Percentiles rank a stretch among this genome's conserved stretches.
Evolutionary conservation across 192 early-diverging fungal species (phyloP).

Genomic region (Coemansia sp.): DNA sequence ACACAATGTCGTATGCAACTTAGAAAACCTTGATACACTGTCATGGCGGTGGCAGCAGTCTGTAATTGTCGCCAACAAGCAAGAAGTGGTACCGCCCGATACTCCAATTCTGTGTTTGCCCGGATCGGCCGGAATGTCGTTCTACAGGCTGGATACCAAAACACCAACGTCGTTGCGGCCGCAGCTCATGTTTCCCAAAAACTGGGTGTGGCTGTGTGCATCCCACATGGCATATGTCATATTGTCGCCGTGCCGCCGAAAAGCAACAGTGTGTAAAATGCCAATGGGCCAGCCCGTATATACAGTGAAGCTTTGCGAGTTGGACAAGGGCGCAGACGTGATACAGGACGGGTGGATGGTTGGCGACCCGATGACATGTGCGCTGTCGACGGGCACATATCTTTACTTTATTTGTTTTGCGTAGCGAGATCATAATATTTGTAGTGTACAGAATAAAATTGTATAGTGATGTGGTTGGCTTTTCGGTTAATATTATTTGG

Average conservation of each 20-base stretch:
- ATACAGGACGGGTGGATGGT: conserved; percentile 41
- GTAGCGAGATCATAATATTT: too few relatives aligned
- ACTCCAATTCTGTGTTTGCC: conserved; percentile 32
- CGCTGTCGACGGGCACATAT: conserved; percentile 14
- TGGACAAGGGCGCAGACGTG: not conserved
- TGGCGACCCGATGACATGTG: conserved; percentile 3
- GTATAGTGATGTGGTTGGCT: too few relatives aligned
- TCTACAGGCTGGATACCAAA: conserved; percentile 11
- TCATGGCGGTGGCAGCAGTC: conserved; percentile 49
- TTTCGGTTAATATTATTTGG: too few relatives aligned
- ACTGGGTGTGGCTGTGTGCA: conserved; percentile 50
- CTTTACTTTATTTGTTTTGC: not conserved
- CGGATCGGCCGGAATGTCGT: conserved; percentile 21
- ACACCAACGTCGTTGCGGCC: not conserved
- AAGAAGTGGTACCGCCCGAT: conserved; percentile 9
- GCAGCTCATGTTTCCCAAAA: conserved; percentile 18
- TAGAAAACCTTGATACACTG: conserved; percentile 3
- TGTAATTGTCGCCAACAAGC: conserved; percentile 13
- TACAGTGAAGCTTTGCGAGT: conserved; percentile 1
- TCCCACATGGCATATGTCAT: conserved; percentile 18
- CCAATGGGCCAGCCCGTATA: conserved; percentile 24
- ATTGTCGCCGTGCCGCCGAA: conserved; percentile 29
- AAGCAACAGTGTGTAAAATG: conserved; percentile 35
- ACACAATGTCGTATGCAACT: not conserved
- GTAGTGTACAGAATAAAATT: too few relatives aligned